Evolutionary conservation across 1,284 basidiomycete species (phyloP), one percentile per base, ranked within the genome.

Genomic region (Kwoniella shivajii): DNA sequence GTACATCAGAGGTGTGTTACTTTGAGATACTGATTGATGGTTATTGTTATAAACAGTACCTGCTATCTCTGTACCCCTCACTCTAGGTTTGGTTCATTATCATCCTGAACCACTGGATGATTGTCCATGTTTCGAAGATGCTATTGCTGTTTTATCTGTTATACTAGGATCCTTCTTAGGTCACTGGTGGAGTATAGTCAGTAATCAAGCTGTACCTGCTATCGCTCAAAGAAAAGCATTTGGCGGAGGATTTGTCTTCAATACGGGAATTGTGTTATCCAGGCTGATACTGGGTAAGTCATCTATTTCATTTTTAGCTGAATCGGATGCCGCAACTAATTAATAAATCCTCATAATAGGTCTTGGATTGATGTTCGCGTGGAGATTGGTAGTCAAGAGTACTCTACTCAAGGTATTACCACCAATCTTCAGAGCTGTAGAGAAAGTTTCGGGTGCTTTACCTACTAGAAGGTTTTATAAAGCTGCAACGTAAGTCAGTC

Each of bases 101-200:
- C 94, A 98, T 73, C 93, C 94, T 0, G 89, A 93, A 69, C 90
- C 91, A 0, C 87, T 96, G 1, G 93, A 97, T 59, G 92, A 96
- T 71, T 98, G 95, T 69, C 96, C 95, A 0, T 98, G 95, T 78
- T 99, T 97, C 75, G 95, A 98, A 75, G 95, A 99, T 69, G 91
- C 93, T 4, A 95, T 97, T 53, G 93, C 95, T 0, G 90, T 95
- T 66, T 79, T 91, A 22, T 88, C 90, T 11, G 92, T 94, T 41
- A 82, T 90, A 14, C 81, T 90, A 50, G 95, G 95, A 18, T 80
- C 83, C n/a, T 80, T 85, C 20, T 72, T 93, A 1, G 86, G 85
- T 0, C 80, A 84, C 50, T 92, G 90, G 87, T 81, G 81, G 41
- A 38, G 61, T 47, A 54, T 57, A 10, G n/a, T n/a, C 20, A 20